Evolutionary conservation across 148 eudicot genomes (phyloP), one percentile per base, ranked within the genome.

Genomic region (Dianthus caryophyllus): DNA sequence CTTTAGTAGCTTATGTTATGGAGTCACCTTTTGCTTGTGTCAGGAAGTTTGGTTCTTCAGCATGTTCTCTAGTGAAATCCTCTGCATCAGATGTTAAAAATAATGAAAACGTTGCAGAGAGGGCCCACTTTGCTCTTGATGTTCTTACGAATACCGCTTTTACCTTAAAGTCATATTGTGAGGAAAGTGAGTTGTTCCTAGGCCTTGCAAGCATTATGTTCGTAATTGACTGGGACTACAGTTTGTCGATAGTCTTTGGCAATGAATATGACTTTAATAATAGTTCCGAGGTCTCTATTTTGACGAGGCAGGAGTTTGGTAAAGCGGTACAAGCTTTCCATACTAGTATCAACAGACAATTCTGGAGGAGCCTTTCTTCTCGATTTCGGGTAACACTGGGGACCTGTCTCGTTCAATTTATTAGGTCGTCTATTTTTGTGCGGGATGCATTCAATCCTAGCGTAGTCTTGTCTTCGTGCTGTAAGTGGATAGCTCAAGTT

Each of bases 211-310:
- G 87, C 14, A 78, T 83, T 66, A 27, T 81, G 38, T 83, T 82
- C 76, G 46, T 90, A 46, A 80, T 88, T 75, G 85, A 80, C 66
- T 94, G 97, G 96, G 98, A 94, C 43, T 79, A 69, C 67, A 69
- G 71, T 66, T 36, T 84, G 71, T 64, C 80, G 61, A 66, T 70
- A 65, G 61, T 79, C 61, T 70, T 71, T 30, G 39, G 67, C 31
- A 66, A 77, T 66, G 74, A 70, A 59, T 57, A 77, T 66, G 74
- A 70, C 56, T 57, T 48, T 60, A 82, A 75, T 56, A 77, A 72
- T 69, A 72, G 76, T 73, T 44, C 72, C 10, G 58, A 49, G 50
- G 74, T 60, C 44, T 71, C 72, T 50, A 65, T 58, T 31, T 68
- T 77, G 65, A 52, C 67, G 36, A 79, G 92, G 78, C 57, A 66